Evolutionary conservation across 1,284 basidiomycete genomes (phyloP).

Genomic region (Irpex sp.): DNA sequence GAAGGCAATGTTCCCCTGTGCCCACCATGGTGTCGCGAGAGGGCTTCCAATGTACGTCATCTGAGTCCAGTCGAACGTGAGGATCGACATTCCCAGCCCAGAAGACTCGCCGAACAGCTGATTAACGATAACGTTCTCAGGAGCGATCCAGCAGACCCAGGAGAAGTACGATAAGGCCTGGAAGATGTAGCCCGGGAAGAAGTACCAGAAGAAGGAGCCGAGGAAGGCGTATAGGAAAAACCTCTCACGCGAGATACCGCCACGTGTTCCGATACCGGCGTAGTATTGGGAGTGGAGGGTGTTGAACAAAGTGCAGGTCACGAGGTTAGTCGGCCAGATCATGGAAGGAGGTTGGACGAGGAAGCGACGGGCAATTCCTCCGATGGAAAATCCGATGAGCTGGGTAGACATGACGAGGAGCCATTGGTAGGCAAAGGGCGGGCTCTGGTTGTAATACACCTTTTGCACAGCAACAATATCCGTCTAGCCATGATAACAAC

Average conservation of each 20-base stretch:
- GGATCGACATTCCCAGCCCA: slow-evolving; percentile 70
- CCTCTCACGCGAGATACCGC: slow-evolving; percentile 64
- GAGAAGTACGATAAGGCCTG: slow-evolving; percentile 50
- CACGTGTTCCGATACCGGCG: slow-evolving; percentile 55
- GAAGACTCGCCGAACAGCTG: slow-evolving; percentile 78
- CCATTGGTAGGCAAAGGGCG: slow-evolving; percentile 50
- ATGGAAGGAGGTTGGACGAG: slow-evolving; percentile 85
- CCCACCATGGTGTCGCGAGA: slow-evolving; percentile 63
- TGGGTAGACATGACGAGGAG: slow-evolving; percentile 80
- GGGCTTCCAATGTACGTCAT: slow-evolving; percentile 54
- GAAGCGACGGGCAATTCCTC: slow-evolving; percentile 75
- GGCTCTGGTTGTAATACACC: slow-evolving; percentile 57
- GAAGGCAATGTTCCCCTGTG: slow-evolving; percentile 69
- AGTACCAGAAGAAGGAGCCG: slow-evolving; percentile 57
- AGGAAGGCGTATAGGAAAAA: slow-evolving; percentile 69
- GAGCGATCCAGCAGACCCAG: slow-evolving; percentile 74
- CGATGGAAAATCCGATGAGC: slow-evolving; percentile 81
- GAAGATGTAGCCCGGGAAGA: slow-evolving; percentile 66
- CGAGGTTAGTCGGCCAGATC: slow-evolving; percentile 87
- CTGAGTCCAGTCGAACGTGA: slow-evolving; percentile 71
- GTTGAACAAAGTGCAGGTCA: slow-evolving; percentile 80
- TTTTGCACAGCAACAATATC: slow-evolving; percentile 74
- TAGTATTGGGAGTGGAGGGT: slow-evolving; percentile 60
- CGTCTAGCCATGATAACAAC: slow-evolving; percentile 35
- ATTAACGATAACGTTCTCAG: slow-evolving; percentile 62